Percentiles rank a stretch among this genome's conserved stretches.
Conservation (phyloP, 2,329 filamentous ascomycete species). For the Neonectria faginata region DNA sequence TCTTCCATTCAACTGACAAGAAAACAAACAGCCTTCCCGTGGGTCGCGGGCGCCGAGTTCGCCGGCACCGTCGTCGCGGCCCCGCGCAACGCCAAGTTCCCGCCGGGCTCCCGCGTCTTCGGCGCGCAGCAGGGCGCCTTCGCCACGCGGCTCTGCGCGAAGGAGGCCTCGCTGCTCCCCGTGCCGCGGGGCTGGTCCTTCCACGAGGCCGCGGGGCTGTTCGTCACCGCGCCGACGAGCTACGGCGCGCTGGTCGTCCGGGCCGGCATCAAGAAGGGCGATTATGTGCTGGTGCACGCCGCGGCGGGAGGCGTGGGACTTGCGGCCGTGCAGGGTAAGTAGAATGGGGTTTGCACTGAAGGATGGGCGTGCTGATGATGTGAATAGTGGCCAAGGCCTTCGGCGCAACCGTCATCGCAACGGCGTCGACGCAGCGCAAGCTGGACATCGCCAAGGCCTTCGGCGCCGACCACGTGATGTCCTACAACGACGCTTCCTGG, state of each 20-base stretch:
- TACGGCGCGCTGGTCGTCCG: slow-evolving; percentile 86
- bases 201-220: slow-evolving; percentile 86
- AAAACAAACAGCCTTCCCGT: slow-evolving; percentile 73
- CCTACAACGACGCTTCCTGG: slow-evolving; percentile 77
- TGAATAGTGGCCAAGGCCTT: slow-evolving; percentile 83
- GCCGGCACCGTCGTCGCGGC: slow-evolving; percentile 79
- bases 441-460: slow-evolving; percentile 81
- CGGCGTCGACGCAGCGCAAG: slow-evolving; percentile 84
- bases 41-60: slow-evolving; percentile 90
- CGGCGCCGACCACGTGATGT: slow-evolving; percentile 85
- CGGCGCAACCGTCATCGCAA: slow-evolving; percentile 93
- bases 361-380: slow-evolving; percentile 6
- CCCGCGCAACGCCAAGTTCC: slow-evolving; percentile 74
- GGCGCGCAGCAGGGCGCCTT: slow-evolving; percentile 89
- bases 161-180: slow-evolving; percentile 75
- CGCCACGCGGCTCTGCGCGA: slow-evolving; percentile 77
- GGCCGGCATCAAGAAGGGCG: slow-evolving; percentile 81
- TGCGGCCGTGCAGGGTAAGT: slow-evolving; percentile 81
- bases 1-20: slow-evolving; percentile 1
- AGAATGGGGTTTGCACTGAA: background rate
- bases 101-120: slow-evolving; percentile 85
- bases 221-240: slow-evolving; percentile 91
- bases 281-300: slow-evolving; percentile 90
- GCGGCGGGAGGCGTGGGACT: slow-evolving; percentile 92
- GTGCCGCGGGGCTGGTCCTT: slow-evolving; percentile 86